Percentiles rank a stretch among this genome's conserved stretches.
phyloP scores from a whole-genome alignment of 495 filamentous ascomycete genomes.

The Xylaria venustula region DNA sequence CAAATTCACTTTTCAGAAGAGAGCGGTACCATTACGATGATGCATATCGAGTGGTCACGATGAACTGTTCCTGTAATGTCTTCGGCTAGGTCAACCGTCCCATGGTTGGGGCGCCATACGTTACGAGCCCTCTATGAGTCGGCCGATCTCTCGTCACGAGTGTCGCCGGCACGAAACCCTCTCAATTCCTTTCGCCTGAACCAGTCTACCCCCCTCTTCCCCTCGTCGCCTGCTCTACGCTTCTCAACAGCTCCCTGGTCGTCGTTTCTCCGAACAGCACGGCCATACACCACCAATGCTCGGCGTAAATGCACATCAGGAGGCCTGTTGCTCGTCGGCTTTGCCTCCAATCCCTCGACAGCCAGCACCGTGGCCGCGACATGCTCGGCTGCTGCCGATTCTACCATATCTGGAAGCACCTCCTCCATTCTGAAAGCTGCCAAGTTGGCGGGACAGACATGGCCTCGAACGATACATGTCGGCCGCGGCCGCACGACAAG shows the following conservation, averaged over 20 bases:
- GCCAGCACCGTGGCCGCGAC: constrained; percentile 38
- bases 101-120: constrained; percentile 45
- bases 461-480: constrained; percentile 28
- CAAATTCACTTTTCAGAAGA: not conserved
- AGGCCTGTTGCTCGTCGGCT: constrained; percentile 38
- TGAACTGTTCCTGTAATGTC: constrained; percentile 44
- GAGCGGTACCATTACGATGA: not conserved
- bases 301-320: constrained; percentile 44
- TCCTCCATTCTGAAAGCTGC: constrained; percentile 35
- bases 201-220: constrained; percentile 18
- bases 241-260: constrained; percentile 17
- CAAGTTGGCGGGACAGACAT: constrained; percentile 39
- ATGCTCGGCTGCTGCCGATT: constrained; percentile 41
- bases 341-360: constrained; percentile 38
- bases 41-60: constrained; percentile 16
- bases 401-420: constrained; percentile 30
- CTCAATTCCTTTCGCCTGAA: constrained; percentile 17
- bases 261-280: constrained; percentile 25
- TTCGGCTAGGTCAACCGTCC: constrained; percentile 40
- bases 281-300: constrained; percentile 27
- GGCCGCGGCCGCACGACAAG: constrained; percentile 26
- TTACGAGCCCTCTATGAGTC: constrained; percentile 46
- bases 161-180: constrained; percentile 29
- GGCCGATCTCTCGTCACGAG: constrained; percentile 32
- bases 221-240: constrained; percentile 17